phyloP scores from a whole-genome alignment of 208 protist species.

The Crithidia sp. region DNA sequence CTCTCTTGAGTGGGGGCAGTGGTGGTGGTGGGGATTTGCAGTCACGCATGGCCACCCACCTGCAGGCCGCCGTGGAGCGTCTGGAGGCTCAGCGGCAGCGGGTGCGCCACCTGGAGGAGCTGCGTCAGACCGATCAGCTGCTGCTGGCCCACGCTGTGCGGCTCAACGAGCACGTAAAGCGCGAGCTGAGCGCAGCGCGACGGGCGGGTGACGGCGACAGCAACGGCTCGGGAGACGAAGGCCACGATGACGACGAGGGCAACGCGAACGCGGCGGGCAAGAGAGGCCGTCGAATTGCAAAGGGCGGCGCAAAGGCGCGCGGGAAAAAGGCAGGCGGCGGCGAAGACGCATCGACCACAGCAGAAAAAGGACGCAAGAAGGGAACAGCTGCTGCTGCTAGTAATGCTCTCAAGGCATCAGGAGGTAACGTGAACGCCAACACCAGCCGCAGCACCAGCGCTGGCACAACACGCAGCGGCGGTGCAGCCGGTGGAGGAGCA shows the following conservation, averaged over 20 bases:
- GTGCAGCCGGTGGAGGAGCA: background rate
- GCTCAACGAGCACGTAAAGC: background rate
- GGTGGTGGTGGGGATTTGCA: slow-evolving; percentile 4
- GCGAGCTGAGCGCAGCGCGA: background rate
- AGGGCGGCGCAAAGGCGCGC: background rate
- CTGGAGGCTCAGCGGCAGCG: slow-evolving; percentile 50
- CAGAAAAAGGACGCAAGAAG: too few relatives aligned
- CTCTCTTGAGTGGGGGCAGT: background rate
- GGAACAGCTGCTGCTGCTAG: too few relatives aligned
- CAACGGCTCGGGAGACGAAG: background rate
- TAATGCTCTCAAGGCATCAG: too few relatives aligned
- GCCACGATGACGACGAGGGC: background rate
- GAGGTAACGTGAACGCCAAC: background rate
- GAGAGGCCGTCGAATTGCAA: background rate
- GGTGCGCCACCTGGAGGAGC: slow-evolving; percentile 66
- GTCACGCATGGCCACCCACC: slow-evolving; percentile 19
- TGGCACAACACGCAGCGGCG: background rate
- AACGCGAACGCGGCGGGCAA: background rate
- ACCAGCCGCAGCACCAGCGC: background rate
- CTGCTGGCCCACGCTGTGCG: slow-evolving; percentile 18
- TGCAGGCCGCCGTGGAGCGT: slow-evolving; percentile 50
- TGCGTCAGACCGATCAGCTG: slow-evolving; percentile 44
- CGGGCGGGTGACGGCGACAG: background rate
- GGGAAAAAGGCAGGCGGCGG: background rate
- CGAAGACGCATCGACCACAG: background rate